Conservation (phyloP, 2,329 filamentous ascomycete genomes). For the Calonectria hawksworthii region DNA sequence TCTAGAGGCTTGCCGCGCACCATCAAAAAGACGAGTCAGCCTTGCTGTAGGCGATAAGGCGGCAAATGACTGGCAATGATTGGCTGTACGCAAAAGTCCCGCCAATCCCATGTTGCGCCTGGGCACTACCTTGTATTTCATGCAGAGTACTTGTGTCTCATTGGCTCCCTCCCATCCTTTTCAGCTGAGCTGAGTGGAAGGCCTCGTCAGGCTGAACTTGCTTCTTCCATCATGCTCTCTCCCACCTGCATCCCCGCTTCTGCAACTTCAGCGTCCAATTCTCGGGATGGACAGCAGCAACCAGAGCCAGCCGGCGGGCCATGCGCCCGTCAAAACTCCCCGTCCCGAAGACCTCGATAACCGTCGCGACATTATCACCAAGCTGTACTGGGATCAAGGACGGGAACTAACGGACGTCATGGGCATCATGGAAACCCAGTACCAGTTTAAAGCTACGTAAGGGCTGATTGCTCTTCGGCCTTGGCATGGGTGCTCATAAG, state of each 20-base stretch:
- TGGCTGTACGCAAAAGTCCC: background rate
- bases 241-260: background rate
- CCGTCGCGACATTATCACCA: background rate
- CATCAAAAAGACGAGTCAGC: background rate
- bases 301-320: background rate
- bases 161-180: background rate
- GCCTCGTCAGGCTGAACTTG: background rate
- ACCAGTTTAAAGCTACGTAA: conserved; percentile 13
- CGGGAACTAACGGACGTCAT: background rate
- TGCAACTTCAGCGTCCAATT: background rate
- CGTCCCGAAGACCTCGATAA: background rate
- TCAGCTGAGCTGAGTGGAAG: background rate
- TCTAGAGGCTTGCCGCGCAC: background rate
- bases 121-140: background rate
- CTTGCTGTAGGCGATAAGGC: background rate
- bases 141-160: conserved; percentile 9
- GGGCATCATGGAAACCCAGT: background rate
- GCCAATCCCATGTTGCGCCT: background rate
- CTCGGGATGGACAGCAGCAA: background rate
- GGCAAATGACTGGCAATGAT: background rate
- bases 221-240: background rate
- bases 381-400: background rate
- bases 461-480: background rate
- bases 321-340: background rate
- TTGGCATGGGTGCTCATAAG: background rate